phyloP scores from a whole-genome alignment of 1,284 basidiomycete genomes.

The Leccinum pseudoinsigne region DNA sequence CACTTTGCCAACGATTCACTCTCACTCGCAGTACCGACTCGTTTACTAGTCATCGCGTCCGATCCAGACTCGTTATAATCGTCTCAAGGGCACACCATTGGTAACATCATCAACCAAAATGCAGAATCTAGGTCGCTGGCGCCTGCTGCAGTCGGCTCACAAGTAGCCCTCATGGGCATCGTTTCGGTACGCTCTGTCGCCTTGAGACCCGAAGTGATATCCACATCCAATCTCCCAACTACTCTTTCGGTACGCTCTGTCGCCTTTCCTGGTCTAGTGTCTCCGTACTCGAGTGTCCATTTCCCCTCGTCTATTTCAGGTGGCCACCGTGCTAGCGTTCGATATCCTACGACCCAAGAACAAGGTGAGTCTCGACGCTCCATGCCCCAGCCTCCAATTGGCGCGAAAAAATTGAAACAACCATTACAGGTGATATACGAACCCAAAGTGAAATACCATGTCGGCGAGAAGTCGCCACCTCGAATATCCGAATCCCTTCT shows the following conservation, averaged over 20 bases:
- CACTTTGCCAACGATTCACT: background rate
- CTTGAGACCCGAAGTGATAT: too few relatives aligned
- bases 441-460: conserved; percentile 86
- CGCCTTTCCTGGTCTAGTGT: background rate
- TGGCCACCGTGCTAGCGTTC: conserved; percentile 68
- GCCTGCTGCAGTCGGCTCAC: conserved; percentile 41
- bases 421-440: conserved; percentile 75
- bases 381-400: background rate
- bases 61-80: conserved; percentile 13
- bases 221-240: too few relatives aligned
- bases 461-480: conserved; percentile 77
- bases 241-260: conserved; percentile 29
- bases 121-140: conserved; percentile 57
- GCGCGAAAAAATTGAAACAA: background rate
- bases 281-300: background rate
- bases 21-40: conserved; percentile 7
- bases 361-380: conserved; percentile 38
- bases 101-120: conserved; percentile 45
- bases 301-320: conserved; percentile 32
- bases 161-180: too few relatives aligned
- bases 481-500: conserved; percentile 80
- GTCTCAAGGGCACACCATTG: conserved; percentile 30
- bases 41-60: conserved; percentile 19
- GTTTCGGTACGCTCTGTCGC: conserved; percentile 48
- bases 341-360: conserved; percentile 79